Evolutionary conservation across 805 yeast species (phyloP).

Genomic region (Pichia cabralensis): DNA sequence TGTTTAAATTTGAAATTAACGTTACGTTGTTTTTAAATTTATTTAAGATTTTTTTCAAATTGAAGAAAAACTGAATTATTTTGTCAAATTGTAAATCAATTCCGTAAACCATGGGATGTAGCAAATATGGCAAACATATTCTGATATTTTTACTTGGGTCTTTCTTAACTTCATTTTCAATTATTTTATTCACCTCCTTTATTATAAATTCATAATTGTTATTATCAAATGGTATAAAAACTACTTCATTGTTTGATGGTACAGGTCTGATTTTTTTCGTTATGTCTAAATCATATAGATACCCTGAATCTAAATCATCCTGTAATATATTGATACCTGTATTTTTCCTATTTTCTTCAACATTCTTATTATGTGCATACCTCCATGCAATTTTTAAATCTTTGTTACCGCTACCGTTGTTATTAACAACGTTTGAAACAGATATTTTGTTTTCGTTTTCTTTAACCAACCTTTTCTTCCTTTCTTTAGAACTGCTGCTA

Average conservation of each 20-base stretch:
- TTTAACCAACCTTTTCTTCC: slow-evolving; percentile 47
- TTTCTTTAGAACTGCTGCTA: slow-evolving; percentile 57
- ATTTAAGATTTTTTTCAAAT: slow-evolving; percentile 44
- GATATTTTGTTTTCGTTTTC: slow-evolving; percentile 54
- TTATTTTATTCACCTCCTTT: slow-evolving; percentile 31
- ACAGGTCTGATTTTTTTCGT: slow-evolving; percentile 62
- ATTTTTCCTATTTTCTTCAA: slow-evolving; percentile 3
- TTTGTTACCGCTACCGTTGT: too few species aligned
- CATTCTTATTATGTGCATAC: slow-evolving; percentile 40
- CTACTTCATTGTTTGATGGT: slow-evolving; percentile 51
- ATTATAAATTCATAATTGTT: slow-evolving; percentile 21
- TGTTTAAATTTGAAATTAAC: slow-evolving; percentile 49
- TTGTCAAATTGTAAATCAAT: slow-evolving; percentile 31
- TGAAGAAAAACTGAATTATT: slow-evolving; percentile 51
- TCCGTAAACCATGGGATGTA: slow-evolving; percentile 68
- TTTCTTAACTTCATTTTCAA: slow-evolving; percentile 31
- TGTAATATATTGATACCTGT: slow-evolving; percentile 14
- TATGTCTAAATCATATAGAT: slow-evolving; percentile 63
- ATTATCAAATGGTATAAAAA: slow-evolving; percentile 36
- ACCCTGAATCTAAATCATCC: slow-evolving; percentile 37
- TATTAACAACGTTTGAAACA: slow-evolving; percentile 50
- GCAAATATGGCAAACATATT: slow-evolving; percentile 62
- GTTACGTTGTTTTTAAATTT: slow-evolving; percentile 29
- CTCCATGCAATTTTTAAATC: slow-evolving; percentile 93
- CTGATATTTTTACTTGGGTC: slow-evolving; percentile 45